A percentile compares a stretch with the other conserved stretches of the same genome.
phyloP scores from a whole-genome alignment of 2,329 filamentous ascomycete genomes.

The Claviceps humidiphila region DNA sequence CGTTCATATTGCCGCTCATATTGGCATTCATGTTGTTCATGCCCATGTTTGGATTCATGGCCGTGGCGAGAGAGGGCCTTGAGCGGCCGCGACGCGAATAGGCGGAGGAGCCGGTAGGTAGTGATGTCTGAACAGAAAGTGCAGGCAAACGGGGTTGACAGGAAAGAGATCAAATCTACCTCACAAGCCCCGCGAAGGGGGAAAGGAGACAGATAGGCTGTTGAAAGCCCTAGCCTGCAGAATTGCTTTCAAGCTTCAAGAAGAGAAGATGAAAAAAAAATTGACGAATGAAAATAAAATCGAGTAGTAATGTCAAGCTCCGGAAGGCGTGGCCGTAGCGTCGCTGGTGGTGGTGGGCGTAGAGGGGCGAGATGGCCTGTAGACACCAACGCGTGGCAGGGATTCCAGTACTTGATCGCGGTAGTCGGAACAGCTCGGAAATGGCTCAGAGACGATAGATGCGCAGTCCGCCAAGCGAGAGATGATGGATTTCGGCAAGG shows the following conservation, averaged over 20 bases:
- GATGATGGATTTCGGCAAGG: neutral
- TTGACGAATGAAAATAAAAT: neutral
- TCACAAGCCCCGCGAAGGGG: constrained; percentile 1
- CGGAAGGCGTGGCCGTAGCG: constrained; percentile 18
- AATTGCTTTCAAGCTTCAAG: constrained; percentile 1
- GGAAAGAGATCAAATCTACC: constrained; percentile 3
- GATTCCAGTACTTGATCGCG: constrained; percentile 5
- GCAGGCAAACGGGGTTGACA: constrained; percentile 10
- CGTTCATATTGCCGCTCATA: no score
- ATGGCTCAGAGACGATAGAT: constrained; percentile 1
- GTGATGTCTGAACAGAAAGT: neutral
- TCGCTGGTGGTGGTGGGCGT: constrained; percentile 7
- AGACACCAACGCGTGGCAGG: constrained; percentile 7
- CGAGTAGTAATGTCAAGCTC: constrained; percentile 15
- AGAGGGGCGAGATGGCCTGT: constrained; percentile 10
- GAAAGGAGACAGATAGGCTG: constrained; percentile 10
- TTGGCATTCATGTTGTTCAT: constrained; percentile 46
- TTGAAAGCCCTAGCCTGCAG: constrained; percentile 13
- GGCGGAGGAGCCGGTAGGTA: constrained; percentile 8
- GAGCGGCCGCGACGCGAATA: constrained; percentile 5
- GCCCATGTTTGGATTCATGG: constrained; percentile 47
- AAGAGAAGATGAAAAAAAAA: neutral
- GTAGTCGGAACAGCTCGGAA: constrained; percentile 5
- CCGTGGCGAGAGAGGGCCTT: constrained; percentile 12
- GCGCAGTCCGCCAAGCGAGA: constrained; percentile 4